Conservation (phyloP, 2,329 filamentous ascomycete genomes). For the Exserohilum rostratum region DNA sequence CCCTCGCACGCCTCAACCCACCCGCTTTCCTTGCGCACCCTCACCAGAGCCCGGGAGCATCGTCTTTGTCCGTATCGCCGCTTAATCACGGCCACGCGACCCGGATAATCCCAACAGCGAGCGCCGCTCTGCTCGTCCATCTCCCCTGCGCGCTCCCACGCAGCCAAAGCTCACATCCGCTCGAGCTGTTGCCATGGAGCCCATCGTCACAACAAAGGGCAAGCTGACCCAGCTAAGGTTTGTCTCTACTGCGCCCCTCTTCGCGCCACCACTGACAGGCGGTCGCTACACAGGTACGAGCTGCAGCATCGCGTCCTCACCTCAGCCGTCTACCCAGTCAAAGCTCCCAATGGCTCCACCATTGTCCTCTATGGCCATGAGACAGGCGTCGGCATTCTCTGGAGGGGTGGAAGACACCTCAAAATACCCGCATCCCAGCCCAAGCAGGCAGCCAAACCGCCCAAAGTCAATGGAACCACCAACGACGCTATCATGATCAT, state of each 20-base stretch:
- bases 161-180: neutral
- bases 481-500: slow-evolving; percentile 60
- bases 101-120: neutral
- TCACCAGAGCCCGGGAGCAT: neutral
- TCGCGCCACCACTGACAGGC: slow-evolving; percentile 5
- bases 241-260: neutral
- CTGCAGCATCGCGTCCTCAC: slow-evolving; percentile 63
- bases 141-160: neutral
- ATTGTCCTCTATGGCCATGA: slow-evolving; percentile 66
- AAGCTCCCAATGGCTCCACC: slow-evolving; percentile 66
- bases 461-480: slow-evolving; percentile 51
- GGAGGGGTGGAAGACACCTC: slow-evolving; percentile 63
- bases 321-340: slow-evolving; percentile 63
- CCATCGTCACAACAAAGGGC: slow-evolving; percentile 64
- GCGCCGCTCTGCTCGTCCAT: neutral
- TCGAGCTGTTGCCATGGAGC: slow-evolving; percentile 63
- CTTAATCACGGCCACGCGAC: neutral
- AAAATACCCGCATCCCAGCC: slow-evolving; percentile 39
- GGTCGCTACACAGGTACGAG: slow-evolving; percentile 59
- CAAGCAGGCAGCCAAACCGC: slow-evolving; percentile 39
- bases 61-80: neutral
- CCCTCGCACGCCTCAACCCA: neutral
- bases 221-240: slow-evolving; percentile 44
- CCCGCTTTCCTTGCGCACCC: neutral
- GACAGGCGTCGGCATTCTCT: slow-evolving; percentile 63